These are phyloP conservation scores for Sordaria brevicollis DNA, from an alignment of 495 filamentous ascomycete species.

Conservation along the genomic window DNA sequence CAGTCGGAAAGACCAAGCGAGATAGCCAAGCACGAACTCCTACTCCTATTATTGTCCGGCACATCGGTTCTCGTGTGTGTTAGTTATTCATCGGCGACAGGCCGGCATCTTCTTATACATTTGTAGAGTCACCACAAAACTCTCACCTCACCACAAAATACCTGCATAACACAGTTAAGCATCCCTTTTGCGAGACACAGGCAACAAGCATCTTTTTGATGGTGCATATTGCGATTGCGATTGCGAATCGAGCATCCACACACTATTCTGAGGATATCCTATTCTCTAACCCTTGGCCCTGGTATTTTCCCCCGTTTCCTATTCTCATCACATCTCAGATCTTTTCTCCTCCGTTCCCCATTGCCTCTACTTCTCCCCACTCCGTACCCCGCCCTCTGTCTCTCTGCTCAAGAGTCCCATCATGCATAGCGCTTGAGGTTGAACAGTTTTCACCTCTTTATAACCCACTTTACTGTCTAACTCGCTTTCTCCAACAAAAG, in stretches of 20 bases:
- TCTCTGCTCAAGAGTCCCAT: neutral
- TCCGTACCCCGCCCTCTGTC: neutral
- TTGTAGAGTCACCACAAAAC: neutral
- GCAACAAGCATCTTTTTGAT: neutral
- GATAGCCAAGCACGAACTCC: neutral
- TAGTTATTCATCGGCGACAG: neutral
- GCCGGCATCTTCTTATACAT: neutral
- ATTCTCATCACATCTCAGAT: neutral
- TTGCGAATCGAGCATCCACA: neutral
- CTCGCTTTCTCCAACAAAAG: neutral
- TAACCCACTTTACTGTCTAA: neutral
- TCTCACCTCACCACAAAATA: neutral
- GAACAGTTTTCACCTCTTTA: neutral
- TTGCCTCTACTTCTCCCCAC: neutral
- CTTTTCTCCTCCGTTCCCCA: neutral
- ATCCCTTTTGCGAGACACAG: neutral
- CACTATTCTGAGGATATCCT: neutral
- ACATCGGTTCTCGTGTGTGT: neutral
- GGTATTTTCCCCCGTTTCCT: neutral
- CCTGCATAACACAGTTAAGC: neutral
- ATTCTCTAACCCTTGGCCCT: neutral
- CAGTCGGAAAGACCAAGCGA: neutral
- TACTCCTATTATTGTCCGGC: neutral
- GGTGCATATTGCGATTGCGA: neutral
- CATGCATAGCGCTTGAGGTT: neutral